Evolutionary conservation across 192 early-diverging fungal species (phyloP), one percentile per base, ranked within the genome.

Genomic region (Spizellomyces punctatus): DNA sequence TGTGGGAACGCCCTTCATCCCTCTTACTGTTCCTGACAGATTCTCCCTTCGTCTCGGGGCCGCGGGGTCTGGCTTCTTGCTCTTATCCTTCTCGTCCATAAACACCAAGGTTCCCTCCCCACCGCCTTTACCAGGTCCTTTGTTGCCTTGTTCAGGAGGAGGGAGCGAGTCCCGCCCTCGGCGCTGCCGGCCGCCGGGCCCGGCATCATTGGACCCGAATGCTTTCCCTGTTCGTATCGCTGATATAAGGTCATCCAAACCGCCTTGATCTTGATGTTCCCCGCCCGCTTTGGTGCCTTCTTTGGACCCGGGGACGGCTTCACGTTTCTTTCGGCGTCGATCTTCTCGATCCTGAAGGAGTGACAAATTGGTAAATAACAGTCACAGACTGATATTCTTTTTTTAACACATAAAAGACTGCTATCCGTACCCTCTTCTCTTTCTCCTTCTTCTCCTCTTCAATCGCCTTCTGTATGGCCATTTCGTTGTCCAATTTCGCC

Each of bases 171-270:
- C 50, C 59, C 72, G 54, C 5, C 41, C 64, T 6, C 72, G 52
- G 8, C 72, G 36, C 45, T 67, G 63, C 17, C 72, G 27, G 10
- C 19, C 72, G 8, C 58, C 65, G 5, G 17, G 41, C 3, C 42
- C 64, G 17, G 44, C 21, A 43, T 64, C 70, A 17, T 54, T 46
- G 12, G 46, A 22, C 6, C 70, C 70, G 67, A 83, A 85, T 6
- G 78, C 81, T 50, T 71, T 80, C 8, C 83, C 83, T 6, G 81
- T 83, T 6, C 79, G 68, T 60, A 85, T 85, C 4, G 81, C 71
- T 17, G 74, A 75, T 50, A 85, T 85, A 5, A 85, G 63, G 58
- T 85, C 83, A 45, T 85, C 83, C 43, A 85, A 67, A 10, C 75
- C 79, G 21, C 80, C 83, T 60, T 82, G 67, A 19, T 80, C 71